Conservation (phyloP, 2,329 filamentous ascomycete species). For the Penicillium paneum region DNA sequence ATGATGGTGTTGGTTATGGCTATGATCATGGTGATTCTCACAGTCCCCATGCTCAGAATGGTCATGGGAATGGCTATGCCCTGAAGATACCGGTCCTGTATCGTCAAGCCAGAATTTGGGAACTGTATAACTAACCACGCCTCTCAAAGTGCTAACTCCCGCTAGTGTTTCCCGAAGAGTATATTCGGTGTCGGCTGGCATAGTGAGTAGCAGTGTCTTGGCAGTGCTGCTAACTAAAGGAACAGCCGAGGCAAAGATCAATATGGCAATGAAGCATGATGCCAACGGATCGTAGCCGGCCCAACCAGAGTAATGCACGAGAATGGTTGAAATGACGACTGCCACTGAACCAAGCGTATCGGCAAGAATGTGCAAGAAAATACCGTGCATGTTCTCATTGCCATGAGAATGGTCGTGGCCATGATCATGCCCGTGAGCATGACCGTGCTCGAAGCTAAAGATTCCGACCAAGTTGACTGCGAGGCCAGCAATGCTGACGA, state of each 20-base stretch:
- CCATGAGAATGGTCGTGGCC: constrained; percentile 57
- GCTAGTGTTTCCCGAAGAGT: constrained; percentile 79
- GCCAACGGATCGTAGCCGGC: constrained; percentile 92
- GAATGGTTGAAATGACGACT: constrained; percentile 83
- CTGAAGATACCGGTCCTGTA: constrained; percentile 42
- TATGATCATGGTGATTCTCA: constrained; percentile 29
- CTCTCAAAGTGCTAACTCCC: constrained; percentile 75
- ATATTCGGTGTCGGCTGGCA: constrained; percentile 84
- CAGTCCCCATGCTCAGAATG: constrained; percentile 30
- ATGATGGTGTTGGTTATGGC: constrained; percentile 31
- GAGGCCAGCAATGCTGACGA: constrained; percentile 83
- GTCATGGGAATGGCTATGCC: constrained; percentile 39
- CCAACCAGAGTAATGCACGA: constrained; percentile 87
- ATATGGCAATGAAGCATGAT: constrained; percentile 84
- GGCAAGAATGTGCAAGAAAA: constrained; percentile 91
- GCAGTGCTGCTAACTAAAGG: constrained; percentile 84
- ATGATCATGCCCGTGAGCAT: constrained; percentile 53
- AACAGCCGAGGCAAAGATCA: constrained; percentile 89
- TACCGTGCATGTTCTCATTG: constrained; percentile 98
- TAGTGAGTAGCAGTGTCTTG: constrained; percentile 74
- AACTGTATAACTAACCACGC: constrained; percentile 79
- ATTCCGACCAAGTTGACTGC: constrained; percentile 91
- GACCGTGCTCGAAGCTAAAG: constrained; percentile 72
- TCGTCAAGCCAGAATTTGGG: constrained; percentile 94
- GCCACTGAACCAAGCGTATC: constrained; percentile 93